Conservation (phyloP, 2,329 filamentous ascomycete species). For the Fusarium papillatum region DNA sequence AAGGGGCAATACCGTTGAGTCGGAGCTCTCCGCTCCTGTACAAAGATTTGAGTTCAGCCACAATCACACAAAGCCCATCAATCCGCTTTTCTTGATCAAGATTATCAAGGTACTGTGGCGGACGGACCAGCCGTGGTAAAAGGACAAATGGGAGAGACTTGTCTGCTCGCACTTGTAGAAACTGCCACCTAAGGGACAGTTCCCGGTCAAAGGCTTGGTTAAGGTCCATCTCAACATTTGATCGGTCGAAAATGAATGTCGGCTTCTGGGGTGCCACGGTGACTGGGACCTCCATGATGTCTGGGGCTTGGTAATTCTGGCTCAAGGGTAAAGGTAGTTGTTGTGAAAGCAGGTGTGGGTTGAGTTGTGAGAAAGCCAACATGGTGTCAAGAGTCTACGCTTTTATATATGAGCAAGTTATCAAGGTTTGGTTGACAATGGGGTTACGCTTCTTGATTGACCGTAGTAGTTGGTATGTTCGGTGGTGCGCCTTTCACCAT, state of each 20-base stretch:
- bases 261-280: not conserved
- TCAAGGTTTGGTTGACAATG: not conserved
- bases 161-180: not conserved
- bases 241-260: not conserved
- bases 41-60: not conserved
- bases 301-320: not conserved
- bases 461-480: not conserved
- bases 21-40: not conserved
- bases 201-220: not conserved
- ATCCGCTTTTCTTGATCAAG: not conserved
- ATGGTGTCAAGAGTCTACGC: not conserved
- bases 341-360: not conserved
- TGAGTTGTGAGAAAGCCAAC: not conserved
- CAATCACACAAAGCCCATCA: not conserved
- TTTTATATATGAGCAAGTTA: not conserved
- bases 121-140: not conserved
- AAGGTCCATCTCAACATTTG: not conserved
- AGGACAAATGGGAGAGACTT: not conserved
- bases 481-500: not conserved
- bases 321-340: not conserved
- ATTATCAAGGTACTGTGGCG: not conserved
- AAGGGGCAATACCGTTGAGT: not conserved
- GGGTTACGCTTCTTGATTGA: not conserved
- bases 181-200: not conserved
- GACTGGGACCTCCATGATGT: not conserved